A percentile compares a stretch with the other conserved stretches of the same genome.
These are phyloP conservation scores for Fusarium graminum DNA, from an alignment of 2,329 filamentous ascomycete genomes.

Conservation along the genomic window DNA sequence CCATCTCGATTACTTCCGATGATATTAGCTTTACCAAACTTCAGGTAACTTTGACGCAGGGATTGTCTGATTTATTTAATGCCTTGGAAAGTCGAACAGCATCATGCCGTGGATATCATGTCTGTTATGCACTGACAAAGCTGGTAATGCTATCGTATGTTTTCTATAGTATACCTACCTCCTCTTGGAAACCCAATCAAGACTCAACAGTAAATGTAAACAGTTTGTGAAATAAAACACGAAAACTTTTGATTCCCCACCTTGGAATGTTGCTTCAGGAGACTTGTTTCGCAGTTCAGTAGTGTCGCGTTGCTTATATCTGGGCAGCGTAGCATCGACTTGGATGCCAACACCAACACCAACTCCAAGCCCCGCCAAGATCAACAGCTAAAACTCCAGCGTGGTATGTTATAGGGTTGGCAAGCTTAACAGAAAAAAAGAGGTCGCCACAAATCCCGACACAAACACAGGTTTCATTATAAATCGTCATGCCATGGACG, in stretches of 20 bases:
- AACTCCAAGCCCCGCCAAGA: constrained; percentile 23
- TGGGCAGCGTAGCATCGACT: constrained; percentile 18
- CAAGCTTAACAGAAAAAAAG: constrained; percentile 14
- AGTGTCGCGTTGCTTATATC: constrained; percentile 3
- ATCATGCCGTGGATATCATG: no score
- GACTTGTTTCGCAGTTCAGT: constrained; percentile 3
- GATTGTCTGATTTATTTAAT: no score
- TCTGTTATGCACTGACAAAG: no score
- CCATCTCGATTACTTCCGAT: no score
- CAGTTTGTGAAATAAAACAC: constrained; percentile 3
- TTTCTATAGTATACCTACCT: no score
- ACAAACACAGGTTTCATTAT: constrained; percentile 30
- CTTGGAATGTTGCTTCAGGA: not conserved
- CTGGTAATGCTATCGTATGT: no score
- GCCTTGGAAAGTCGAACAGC: no score
- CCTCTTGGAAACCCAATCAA: constrained; percentile 8
- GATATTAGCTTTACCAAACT: no score
- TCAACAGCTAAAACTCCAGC: constrained; percentile 5
- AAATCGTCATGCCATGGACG: constrained; percentile 1
- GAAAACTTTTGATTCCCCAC: constrained; percentile 3
- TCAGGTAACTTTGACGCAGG: no score
- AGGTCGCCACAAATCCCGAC: constrained; percentile 26
- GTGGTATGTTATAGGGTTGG: constrained; percentile 29
- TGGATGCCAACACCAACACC: not conserved
- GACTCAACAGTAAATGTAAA: constrained; percentile 4